These are phyloP conservation scores for Trichoderma hamatum DNA, from an alignment of 2,329 filamentous ascomycete genomes.

Conservation along the genomic window DNA sequence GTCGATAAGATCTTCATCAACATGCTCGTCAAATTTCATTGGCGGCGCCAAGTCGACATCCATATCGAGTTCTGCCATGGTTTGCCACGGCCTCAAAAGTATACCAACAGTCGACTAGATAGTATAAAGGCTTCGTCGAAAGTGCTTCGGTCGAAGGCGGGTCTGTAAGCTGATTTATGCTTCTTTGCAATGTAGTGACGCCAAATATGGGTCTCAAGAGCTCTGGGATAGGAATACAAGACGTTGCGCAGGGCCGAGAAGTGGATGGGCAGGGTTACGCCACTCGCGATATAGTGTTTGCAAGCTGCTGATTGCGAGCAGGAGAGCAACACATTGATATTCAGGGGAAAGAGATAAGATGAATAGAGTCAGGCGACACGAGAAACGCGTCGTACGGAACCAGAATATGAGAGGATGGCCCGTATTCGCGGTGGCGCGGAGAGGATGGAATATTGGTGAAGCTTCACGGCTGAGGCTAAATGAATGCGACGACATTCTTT, in stretches of 20 bases:
- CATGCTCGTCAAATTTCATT: constrained; percentile 31
- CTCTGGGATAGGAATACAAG: not conserved
- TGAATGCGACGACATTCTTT: constrained; percentile 20
- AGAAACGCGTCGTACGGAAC: constrained; percentile 17
- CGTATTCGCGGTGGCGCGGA: not conserved
- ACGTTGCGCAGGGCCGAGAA: not conserved
- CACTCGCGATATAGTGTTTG: constrained; percentile 16
- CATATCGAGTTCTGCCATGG: constrained; percentile 40
- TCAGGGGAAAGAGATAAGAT: not conserved
- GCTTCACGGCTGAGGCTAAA: constrained; percentile 8
- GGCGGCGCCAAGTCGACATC: constrained; percentile 38
- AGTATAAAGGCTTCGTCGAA: not conserved
- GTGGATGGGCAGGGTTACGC: constrained; percentile 5
- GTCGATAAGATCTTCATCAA: constrained; percentile 44
- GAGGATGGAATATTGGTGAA: not conserved
- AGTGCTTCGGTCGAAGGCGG: not conserved
- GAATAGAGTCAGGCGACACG: constrained; percentile 7
- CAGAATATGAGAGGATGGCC: not conserved
- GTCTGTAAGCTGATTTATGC: not conserved
- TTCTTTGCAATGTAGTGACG: not conserved
- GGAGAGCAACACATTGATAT: constrained; percentile 24
- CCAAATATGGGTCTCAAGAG: not conserved
- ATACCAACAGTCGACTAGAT: not conserved
- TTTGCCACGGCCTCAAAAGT: not conserved
- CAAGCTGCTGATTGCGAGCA: constrained; percentile 1